A percentile compares a stretch with the other conserved stretches of the same genome.
Evolutionary conservation across 345 rosid genomes (phyloP).

Genomic region (Orychophragmus violaceus): DNA sequence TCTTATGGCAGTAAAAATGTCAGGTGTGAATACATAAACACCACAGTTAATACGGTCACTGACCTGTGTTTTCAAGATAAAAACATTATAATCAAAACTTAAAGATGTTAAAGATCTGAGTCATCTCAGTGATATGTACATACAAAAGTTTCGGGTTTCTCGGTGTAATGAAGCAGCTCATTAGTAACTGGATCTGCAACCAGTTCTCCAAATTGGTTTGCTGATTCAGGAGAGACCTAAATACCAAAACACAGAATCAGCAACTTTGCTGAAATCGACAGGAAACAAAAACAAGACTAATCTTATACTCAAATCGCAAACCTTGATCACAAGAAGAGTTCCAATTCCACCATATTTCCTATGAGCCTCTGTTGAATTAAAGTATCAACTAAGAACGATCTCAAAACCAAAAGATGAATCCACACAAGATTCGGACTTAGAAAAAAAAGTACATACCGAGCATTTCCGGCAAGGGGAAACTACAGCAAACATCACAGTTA

Average conservation of each 20-base stretch:
- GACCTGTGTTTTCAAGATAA: constrained; percentile 45
- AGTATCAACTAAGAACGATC: neutral
- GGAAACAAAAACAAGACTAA: neutral
- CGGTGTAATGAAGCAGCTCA: constrained; percentile 89
- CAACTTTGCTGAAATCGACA: neutral
- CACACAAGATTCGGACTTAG: neutral
- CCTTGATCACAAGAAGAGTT: constrained; percentile 85
- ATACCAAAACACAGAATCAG: neutral
- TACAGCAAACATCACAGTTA: constrained; percentile 96
- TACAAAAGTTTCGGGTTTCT: constrained; percentile 97
- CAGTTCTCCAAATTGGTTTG: constrained; percentile 89
- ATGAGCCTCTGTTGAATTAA: constrained; percentile 65
- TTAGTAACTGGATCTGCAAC: constrained; percentile 86
- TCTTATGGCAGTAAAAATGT: constrained; percentile 64
- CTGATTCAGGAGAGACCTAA: constrained; percentile 89
- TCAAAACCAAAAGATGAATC: neutral
- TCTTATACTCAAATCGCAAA: constrained; percentile 9
- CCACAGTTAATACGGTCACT: constrained; percentile 89
- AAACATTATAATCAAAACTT: neutral
- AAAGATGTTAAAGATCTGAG: neutral
- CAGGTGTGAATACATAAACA: constrained; percentile 77
- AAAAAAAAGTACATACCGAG: constrained; percentile 51
- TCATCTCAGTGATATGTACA: constrained; percentile 36
- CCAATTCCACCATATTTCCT: constrained; percentile 74
- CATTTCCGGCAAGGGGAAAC: constrained; percentile 82